Percentiles rank a stretch among this genome's conserved stretches.
Evolutionary conservation across 371 early-diverging fungal species (phyloP).

Genomic region (Zancudomyces culisetae): DNA sequence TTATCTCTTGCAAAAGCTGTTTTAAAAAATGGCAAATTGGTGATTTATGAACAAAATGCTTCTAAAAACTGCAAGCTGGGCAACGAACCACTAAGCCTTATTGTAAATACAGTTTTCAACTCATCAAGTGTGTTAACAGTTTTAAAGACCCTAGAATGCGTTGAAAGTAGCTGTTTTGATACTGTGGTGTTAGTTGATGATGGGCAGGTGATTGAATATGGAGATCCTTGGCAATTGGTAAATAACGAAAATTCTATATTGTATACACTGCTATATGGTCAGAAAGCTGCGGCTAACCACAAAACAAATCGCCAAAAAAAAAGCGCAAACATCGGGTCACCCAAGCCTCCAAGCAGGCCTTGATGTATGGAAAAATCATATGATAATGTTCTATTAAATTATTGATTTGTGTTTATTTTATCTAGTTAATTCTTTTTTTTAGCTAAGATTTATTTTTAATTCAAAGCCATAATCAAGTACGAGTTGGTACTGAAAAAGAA

Average conservation of each 20-base stretch:
- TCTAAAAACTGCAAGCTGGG: neutral
- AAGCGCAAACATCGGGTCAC: no score
- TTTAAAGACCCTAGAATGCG: neutral
- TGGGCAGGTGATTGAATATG: neutral
- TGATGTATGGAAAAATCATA: no score
- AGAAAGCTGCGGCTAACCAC: no score
- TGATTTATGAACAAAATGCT: slow-evolving; percentile 30
- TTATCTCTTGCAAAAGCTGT: slow-evolving; percentile 24
- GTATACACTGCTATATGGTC: no score
- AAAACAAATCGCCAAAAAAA: no score
- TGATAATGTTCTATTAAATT: no score
- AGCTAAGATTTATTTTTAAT: no score
- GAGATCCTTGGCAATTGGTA: neutral
- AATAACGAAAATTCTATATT: neutral
- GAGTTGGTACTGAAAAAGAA: no score
- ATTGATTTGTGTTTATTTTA: no score
- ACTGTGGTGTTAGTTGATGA: neutral
- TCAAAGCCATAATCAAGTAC: no score
- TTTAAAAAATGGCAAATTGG: slow-evolving; percentile 29
- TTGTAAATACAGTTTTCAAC: neutral
- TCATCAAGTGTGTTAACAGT: neutral
- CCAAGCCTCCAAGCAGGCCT: no score
- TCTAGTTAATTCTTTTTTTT: no score
- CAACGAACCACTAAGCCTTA: neutral
- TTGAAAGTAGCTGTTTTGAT: neutral